A percentile compares a stretch with the other conserved stretches of the same genome.
These are phyloP conservation scores for Fusarium torulosum DNA, from an alignment of 2,329 filamentous ascomycete species.

Conservation along the genomic window DNA sequence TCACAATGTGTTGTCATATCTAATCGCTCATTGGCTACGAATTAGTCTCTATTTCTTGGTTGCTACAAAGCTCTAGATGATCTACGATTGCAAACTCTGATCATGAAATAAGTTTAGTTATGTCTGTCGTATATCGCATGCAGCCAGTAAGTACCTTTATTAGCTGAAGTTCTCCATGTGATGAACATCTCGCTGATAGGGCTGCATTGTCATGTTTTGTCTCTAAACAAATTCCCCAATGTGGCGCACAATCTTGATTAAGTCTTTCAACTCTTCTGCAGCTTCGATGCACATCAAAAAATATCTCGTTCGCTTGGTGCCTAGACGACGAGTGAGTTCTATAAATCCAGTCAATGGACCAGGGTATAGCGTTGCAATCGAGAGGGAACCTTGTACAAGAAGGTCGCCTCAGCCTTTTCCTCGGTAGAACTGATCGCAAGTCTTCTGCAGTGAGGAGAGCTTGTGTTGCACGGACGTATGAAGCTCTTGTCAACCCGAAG, in stretches of 20 bases:
- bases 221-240: background rate
- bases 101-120: background rate
- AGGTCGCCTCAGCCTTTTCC: slow-evolving; percentile 63
- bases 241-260: background rate
- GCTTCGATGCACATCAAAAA: background rate
- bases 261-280: background rate
- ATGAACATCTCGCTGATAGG: background rate
- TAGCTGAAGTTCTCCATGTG: background rate
- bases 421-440: slow-evolving; percentile 60
- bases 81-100: slow-evolving; percentile 61
- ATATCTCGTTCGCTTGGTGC: background rate
- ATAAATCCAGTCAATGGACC: slow-evolving; percentile 27
- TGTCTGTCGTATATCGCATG: slow-evolving; percentile 12
- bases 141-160: background rate
- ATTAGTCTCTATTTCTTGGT: background rate
- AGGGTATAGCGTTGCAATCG: background rate
- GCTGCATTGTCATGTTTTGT: background rate
- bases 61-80: slow-evolving; percentile 42
- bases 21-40: slow-evolving; percentile 10
- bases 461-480: slow-evolving; percentile 63
- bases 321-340: background rate
- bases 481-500: slow-evolving; percentile 62
- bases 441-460: slow-evolving; percentile 66
- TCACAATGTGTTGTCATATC: slow-evolving; percentile 1
- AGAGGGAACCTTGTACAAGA: slow-evolving; percentile 54